phyloP scores from a whole-genome alignment of 106 monocot species.

The Iris macrosiphon region DNA sequence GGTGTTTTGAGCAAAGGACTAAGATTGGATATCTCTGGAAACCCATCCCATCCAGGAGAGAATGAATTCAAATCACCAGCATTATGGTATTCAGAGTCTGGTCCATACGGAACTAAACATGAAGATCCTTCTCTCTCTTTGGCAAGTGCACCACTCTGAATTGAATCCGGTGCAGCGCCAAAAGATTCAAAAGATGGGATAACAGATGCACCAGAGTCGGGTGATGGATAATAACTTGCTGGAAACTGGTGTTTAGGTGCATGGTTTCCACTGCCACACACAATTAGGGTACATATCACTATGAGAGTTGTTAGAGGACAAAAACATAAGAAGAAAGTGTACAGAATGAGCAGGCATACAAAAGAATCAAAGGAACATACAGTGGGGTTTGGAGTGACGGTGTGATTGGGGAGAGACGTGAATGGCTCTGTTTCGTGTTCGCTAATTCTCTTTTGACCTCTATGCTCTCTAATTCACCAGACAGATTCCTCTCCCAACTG shows the following conservation, averaged over 20 bases:
- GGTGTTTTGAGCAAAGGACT: conserved; percentile 24
- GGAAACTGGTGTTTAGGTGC: conserved; percentile 17
- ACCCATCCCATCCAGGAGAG: conserved; percentile 44
- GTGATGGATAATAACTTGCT: conserved; percentile 26
- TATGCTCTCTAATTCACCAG: conserved; percentile 7
- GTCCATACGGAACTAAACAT: conserved; percentile 7
- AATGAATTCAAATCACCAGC: conserved; percentile 13
- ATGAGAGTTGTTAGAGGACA: not conserved
- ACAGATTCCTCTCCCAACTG: conserved; percentile 4
- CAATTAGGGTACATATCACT: not conserved
- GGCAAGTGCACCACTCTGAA: not conserved
- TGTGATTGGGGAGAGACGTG: conserved; percentile 30
- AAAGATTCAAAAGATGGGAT: conserved; percentile 13
- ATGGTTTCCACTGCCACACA: conserved; percentile 17
- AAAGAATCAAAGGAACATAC: conserved; percentile 18
- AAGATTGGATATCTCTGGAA: conserved; percentile 24
- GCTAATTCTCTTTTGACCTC: conserved; percentile 3
- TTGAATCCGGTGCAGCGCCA: conserved; percentile 19
- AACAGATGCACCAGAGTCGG: conserved; percentile 24
- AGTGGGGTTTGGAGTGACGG: conserved; percentile 21
- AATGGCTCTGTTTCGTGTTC: conserved; percentile 3
- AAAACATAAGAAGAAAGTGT: not conserved
- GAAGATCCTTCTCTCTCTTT: conserved; percentile 11
- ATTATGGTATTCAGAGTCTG: conserved; percentile 2
- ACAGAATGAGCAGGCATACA: not conserved